Base-by-base conservation (phyloP, 371 early-diverging fungal species). In the Mortierella sp. region DNA sequence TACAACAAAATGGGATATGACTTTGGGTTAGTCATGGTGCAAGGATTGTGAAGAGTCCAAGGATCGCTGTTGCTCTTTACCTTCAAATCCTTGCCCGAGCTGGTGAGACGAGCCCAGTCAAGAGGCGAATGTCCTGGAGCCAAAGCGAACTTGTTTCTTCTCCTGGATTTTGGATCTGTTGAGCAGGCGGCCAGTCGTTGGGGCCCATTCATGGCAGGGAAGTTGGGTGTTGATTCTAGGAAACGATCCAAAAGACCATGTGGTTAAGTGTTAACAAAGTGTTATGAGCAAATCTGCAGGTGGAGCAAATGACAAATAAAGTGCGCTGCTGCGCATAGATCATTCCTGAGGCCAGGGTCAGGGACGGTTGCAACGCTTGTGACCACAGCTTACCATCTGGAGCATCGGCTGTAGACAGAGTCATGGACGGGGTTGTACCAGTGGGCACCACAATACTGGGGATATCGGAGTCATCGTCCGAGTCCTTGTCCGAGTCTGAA, bases 91-190 rank as follows among this genome's bases (percentile, higher is more conserved):
- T 85, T 77, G 16, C 93, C 94, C 2, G 95, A 93, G 13, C 73
- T 71, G 41, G 87, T 91, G 5, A 96, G 82, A 28, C 88, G 82
- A n/a, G 94, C 94, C 98, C 98, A 97, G 81, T 98, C 97, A 28
- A 95, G 71, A 29, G 96, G 87, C 4, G 97, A 97, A 71, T 93
- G 91, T 0, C 97, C 97, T 0, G 96, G 95, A 60, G 86, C 92
- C 5, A 97, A 82, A 17, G 88, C 86, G 4, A 95, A 88, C 79
- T 97, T 97, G 63, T 85, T 82, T 25, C 95, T 83, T 51, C 79
- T 65, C 64, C 83, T 83, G 16, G 85, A 71, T 22, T 67, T 70
- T 49, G 78, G 67, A 40, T 67, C 67, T 12, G 78, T 71, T 12
- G 78, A 71, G 24, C 71, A 78, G 31, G 71, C 78, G 22, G 73